Base-by-base conservation (phyloP, 2,329 filamentous ascomycete genomes). In the Microdochium nivale region DNA sequence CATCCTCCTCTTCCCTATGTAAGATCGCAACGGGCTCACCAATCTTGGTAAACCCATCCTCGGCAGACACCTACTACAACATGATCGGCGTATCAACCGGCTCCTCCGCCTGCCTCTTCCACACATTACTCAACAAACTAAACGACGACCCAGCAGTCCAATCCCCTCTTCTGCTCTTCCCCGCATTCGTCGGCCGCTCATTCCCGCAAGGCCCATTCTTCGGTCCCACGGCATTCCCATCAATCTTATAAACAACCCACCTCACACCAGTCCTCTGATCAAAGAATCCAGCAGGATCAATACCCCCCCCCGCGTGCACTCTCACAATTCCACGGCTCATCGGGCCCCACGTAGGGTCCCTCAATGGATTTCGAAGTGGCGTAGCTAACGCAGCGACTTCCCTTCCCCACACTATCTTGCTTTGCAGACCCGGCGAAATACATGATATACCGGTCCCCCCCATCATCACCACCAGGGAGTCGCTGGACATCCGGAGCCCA, bases 401-500 rank as follows among this genome's bases (percentile, higher is more conserved):
- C 35, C 16, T 40, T 11, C 10, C 35, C 35, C 16, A 16, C 35
- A 67, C 13, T 33, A 25, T n/a, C 58, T 54, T 7, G 60, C 54
- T 21, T 60, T 58, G 49, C 65, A 67, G 48, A 67, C 75, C n/a
- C n/a, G n/a, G n/a, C 66, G 62, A 77, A 80, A 62, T 79, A 79
- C 57, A 80, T 65, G 7, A 79, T 68, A 54, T 72, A 79, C 35
- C 61, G 66, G 30, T 70, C 72, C 19, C 57, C 53, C 27, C 54
- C 64, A 35, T n/a, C n/a, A n/a, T n/a, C n/a, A n/a, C n/a, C n/a
- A n/a, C n/a, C n/a, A n/a, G n/a, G n/a, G n/a, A 77, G 61, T 55
- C 65, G 65, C 19, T 70, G 64, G 10, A 81, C 70, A 56, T 79
- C 75, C 10, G 78, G 78, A 0, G 78, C 78, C 76, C 76, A 81